Base-by-base conservation (phyloP, 352 stramenopile species). In the Globisporangium echinulatum region DNA sequence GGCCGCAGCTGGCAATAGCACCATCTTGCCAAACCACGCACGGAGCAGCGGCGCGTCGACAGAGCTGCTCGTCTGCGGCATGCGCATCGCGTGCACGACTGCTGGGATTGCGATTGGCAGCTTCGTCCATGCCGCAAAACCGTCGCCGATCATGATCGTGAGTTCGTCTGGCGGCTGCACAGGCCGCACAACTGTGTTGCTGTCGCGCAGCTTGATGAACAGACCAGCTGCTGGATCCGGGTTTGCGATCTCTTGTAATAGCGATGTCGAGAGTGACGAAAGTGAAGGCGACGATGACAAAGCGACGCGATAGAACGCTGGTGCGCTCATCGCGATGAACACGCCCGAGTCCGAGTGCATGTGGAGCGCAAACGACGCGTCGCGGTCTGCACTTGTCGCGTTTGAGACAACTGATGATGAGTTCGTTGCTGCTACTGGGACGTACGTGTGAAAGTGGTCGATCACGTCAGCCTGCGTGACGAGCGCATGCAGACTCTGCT, bases 11-110 rank as follows among this genome's bases (percentile, higher is more conserved):
- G 65, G 53, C 40, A 75, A 56, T 25, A 79, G 55, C 52, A 76
- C 61, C 68, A 79, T 79, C 58, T 75, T 75, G 52, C 71, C 71
- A 42, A 74, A 75, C 71, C 71, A 79, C 19, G 68, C 63, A 7
- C 71, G 68, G 0, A 76, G 47, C 7, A 75, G 9, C 4, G 53
- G 62, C n/a, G 44, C 14, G 1, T 47, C 46, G n/a, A 19, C 6
- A 33, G 25, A 33, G 17, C 50, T 53, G 37, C 63, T 62, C n/a
- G 63, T 69, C 58, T 63, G 58, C 7, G 63, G 63, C 63, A 69
- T 69, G 9, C 38, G 52, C 63, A 69, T 62, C 8, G 58, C 63
- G 47, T 69, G 63, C 14, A 69, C 54, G 5, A 69, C 63, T 1
- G 63, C 63, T 7, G 63, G 63, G 43, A 69, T 64, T 7, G 53